Conservation (phyloP, 176 grass and related monocot genomes). For the Bolboschoenus planiculmis region DNA sequence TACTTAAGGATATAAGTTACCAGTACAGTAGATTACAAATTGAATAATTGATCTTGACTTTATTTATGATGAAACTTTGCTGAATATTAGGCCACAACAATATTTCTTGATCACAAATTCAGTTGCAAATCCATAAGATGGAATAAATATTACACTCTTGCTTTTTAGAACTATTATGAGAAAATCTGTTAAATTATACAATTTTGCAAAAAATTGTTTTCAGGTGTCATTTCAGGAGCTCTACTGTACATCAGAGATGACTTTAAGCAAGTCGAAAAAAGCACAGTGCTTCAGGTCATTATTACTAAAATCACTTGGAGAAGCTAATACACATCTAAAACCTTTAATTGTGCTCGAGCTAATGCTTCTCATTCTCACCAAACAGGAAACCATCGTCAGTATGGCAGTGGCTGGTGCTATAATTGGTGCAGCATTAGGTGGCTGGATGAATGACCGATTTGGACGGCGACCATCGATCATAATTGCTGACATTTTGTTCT, state of each 20-base stretch:
- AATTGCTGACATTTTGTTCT: slow-evolving; percentile 60
- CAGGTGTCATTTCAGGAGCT: slow-evolving; percentile 82
- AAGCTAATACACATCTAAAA: neutral
- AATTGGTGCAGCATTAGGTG: slow-evolving; percentile 68
- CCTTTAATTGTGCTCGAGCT: neutral
- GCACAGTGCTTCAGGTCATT: slow-evolving; percentile 67
- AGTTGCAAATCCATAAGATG: neutral
- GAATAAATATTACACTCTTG: neutral
- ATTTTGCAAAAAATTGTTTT: neutral
- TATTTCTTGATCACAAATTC: neutral
- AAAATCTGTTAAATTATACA: no score
- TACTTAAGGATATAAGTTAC: neutral
- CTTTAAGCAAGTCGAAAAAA: slow-evolving; percentile 62
- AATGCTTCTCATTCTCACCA: neutral
- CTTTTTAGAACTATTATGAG: neutral
- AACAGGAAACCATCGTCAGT: slow-evolving; percentile 78
- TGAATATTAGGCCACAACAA: neutral
- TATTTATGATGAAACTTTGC: neutral
- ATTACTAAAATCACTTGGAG: neutral
- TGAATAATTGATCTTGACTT: neutral
- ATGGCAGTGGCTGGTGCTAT: slow-evolving; percentile 83
- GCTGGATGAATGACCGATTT: slow-evolving; percentile 65
- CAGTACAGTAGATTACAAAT: neutral
- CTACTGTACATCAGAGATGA: slow-evolving; percentile 87
- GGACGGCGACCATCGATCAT: slow-evolving; percentile 61